Conservation (phyloP, 169 alveolate species). For the Plasmodium blacklocki region DNA sequence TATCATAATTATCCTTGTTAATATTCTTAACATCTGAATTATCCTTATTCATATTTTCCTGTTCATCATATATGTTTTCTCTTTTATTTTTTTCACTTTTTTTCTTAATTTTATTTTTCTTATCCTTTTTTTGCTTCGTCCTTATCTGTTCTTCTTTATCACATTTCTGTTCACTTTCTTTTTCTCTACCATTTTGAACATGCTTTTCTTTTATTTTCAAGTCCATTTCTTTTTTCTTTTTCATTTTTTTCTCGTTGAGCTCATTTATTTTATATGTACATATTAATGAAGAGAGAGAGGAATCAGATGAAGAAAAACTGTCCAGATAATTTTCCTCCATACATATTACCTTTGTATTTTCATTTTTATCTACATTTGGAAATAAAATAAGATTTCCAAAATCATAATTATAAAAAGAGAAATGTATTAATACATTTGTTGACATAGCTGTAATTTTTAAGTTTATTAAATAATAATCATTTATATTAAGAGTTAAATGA, state of each 20-base stretch:
- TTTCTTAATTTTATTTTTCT: background rate
- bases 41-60: background rate
- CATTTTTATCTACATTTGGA: conserved; percentile 27
- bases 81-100: conserved; percentile 1
- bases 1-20: conserved; percentile 3
- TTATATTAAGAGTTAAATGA: conserved; percentile 43
- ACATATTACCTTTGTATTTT: conserved; percentile 3
- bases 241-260: conserved; percentile 14
- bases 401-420: conserved; percentile 69
- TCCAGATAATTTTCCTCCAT: conserved; percentile 6
- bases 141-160: background rate
- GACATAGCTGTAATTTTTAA: conserved; percentile 57
- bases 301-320: conserved; percentile 38
- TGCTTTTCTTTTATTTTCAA: background rate
- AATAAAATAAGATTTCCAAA: conserved; percentile 70
- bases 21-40: background rate
- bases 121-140: background rate
- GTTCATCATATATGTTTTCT: background rate
- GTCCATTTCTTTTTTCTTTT: conserved; percentile 6
- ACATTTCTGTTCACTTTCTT: background rate
- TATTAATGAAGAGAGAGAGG: conserved; percentile 51
- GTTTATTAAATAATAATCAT: conserved; percentile 43
- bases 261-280: conserved; percentile 34
- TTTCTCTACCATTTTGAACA: background rate
- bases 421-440: conserved; percentile 37